Evolutionary conservation across 768 basidiomycete species (phyloP).

Genomic region (Infundibulicybe gibba): DNA sequence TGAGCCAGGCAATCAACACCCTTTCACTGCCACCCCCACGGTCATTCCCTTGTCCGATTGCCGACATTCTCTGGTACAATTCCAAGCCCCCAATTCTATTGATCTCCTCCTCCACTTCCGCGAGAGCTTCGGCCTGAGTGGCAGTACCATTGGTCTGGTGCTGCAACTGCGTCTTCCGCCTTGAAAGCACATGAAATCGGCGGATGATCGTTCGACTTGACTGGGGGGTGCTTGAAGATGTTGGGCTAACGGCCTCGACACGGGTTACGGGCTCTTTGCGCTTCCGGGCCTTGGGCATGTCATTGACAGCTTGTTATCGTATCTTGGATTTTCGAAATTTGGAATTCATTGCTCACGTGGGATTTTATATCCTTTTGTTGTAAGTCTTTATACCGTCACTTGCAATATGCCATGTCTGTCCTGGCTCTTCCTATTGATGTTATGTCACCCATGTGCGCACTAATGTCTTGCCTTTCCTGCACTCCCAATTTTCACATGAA

Average conservation of each 20-base stretch:
- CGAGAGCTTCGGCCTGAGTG: conserved; percentile 39
- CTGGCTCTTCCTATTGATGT: no score
- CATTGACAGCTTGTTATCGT: no score
- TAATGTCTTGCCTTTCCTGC: no score
- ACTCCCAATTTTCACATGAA: no score
- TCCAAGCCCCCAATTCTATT: conserved; percentile 72
- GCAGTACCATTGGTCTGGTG: conserved; percentile 15
- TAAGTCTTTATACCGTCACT: no score
- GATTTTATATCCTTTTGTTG: no score
- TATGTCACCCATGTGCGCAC: no score
- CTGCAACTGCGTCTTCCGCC: conserved; percentile 43
- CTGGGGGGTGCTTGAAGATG: conserved; percentile 48
- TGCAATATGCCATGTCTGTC: no score
- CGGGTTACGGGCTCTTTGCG: conserved; percentile 30
- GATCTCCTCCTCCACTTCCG: conserved; percentile 58
- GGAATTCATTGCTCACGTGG: no score
- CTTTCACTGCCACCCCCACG: conserved; percentile 89
- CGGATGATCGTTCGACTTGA: conserved; percentile 75
- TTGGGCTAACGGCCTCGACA: conserved; percentile 5
- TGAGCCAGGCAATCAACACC: conserved; percentile 73
- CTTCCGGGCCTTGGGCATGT: conserved; percentile 34
- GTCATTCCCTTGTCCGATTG: conserved; percentile 73
- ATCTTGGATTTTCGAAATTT: no score
- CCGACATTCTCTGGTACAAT: conserved; percentile 81
- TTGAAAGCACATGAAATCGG: conserved; percentile 73